Evolutionary conservation across 345 rosid species (phyloP), one percentile per base, ranked within the genome.

Genomic region (Arabidopsis arenosa): DNA sequence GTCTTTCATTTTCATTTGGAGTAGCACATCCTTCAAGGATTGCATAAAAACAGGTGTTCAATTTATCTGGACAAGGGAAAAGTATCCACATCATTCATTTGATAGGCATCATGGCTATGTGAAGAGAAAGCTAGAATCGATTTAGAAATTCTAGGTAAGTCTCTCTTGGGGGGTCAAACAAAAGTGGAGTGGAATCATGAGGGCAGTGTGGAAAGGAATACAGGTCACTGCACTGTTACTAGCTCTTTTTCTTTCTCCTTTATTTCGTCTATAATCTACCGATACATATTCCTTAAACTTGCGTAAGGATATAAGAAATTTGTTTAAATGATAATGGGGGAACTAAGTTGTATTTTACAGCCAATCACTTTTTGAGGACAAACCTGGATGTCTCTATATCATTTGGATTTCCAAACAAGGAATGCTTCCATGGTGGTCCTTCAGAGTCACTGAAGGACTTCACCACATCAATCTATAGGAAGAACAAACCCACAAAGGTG

Each of bases 381-480:
- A 73, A 94, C 98, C 98, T 92, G 88, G 87, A 87, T 77, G 98
- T 94, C 75, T 94, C 98, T 33, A 84, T 73, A 75, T 94, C 98
- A 82, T 84, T 94, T 79, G 98, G 98, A 83, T 94, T 94, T 78
- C 97, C 97, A 81, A 94, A 94, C 63, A 90, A 92, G 47, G 98
- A 94, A 81, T 77, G 91, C 81, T 84, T 90, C 97, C 98, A 92
- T 75, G 89, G 97, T 37, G 86, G 89, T 57, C 92, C 88, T 68
- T 92, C 97, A 2, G 92, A 81, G 74, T 94, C 97, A 75, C 73
- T 90, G 53, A 85, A 90, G 59, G 95, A 88, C 81, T 88, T 90
- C 40, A 92, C 96, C 77, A 92, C 91, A 74, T 90, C 95, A 80
- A 94, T 80, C 98, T 94, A 80, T 52, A 44, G 77, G 39, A 49